Base-by-base conservation (phyloP, 1,139 yeast genomes). In the Lodderomyces metapsilosis region DNA sequence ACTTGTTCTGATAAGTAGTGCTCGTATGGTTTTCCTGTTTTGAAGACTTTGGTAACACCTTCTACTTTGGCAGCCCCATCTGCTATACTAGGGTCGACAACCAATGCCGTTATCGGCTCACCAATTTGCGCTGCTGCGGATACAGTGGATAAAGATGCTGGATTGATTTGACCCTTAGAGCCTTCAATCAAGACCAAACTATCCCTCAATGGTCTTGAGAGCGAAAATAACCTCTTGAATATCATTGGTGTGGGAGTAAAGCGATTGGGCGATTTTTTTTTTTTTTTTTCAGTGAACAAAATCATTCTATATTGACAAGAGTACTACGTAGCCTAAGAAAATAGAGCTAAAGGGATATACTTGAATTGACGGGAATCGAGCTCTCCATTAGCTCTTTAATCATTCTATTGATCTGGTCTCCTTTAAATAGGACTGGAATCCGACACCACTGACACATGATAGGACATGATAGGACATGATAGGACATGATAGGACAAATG, bases 151-250 rank as follows among this genome's bases (percentile, higher is more conserved):
- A 87, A 71, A 2, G 96, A 79, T 2, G 87, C 79, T 2, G 94
- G 79, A 1, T 84, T 65, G 41, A 87, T 66, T 41, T 62, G 58
- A 4, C 69, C 54, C 12, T 82, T 82, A 11, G 64, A 53, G 36
- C 82, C 70, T 64, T 89, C 97, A 36, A 89, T 66, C 51, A 87
- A 78, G 1, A 94, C 84, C 54, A 91, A 73, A 0, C 96, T 88
- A 32, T 71, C 60, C 30, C 62, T 56, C 37, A 60, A 54, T 12
- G 50, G 42, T 21, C 48, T 48, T 2, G 64, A 49, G 5, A 60
- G 49, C 25, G 69, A 58, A 42, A 72, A 68, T 17, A 57, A 49
- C 55, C 76, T 64, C 45, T 47, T 64, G 22, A 42, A 41, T 30
- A 42, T 36, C 43, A 41, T 43, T 23, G 32, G 21, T 21, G 18